These are phyloP conservation scores for Hyphopichia wangnamkhiaoensis DNA, from an alignment of 1,139 yeast genomes.

Conservation along the genomic window DNA sequence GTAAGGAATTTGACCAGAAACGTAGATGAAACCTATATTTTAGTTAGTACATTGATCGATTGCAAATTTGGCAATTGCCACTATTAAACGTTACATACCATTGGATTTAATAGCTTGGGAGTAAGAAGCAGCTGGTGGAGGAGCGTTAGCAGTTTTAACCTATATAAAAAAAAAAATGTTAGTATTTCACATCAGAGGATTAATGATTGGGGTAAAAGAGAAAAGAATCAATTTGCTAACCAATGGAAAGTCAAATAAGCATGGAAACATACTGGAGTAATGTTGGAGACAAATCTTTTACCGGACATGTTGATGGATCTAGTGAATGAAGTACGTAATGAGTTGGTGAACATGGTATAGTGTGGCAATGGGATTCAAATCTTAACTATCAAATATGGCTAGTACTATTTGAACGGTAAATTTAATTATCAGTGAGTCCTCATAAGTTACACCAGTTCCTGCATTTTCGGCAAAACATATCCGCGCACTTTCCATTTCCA, in stretches of 20 bases:
- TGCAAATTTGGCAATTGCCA: neutral
- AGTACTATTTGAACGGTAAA: neutral
- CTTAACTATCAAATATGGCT: neutral
- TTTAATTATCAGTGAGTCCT: neutral
- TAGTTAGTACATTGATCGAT: conserved; percentile 18
- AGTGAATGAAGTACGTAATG: conserved; percentile 20
- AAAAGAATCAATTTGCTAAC: no score
- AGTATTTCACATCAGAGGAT: conserved; percentile 16
- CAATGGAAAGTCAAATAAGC: neutral
- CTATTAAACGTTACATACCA: conserved; percentile 46
- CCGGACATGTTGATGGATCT: conserved; percentile 25
- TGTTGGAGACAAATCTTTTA: conserved; percentile 41
- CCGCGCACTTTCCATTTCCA: neutral
- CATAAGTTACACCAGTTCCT: neutral
- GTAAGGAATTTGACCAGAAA: conserved; percentile 94
- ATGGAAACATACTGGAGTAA: conserved; percentile 45
- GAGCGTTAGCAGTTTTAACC: conserved; percentile 75
- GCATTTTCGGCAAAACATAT: conserved; percentile 1
- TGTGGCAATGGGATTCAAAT: neutral
- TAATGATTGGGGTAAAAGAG: no score
- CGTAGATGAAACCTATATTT: conserved; percentile 70
- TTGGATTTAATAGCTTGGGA: conserved; percentile 91
- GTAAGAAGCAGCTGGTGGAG: conserved; percentile 95
- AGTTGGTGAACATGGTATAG: conserved; percentile 18
- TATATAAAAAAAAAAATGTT: conserved; percentile 21